Evolutionary conservation across 768 basidiomycete species (phyloP).

Genomic region (Coprinopsis sp.): DNA sequence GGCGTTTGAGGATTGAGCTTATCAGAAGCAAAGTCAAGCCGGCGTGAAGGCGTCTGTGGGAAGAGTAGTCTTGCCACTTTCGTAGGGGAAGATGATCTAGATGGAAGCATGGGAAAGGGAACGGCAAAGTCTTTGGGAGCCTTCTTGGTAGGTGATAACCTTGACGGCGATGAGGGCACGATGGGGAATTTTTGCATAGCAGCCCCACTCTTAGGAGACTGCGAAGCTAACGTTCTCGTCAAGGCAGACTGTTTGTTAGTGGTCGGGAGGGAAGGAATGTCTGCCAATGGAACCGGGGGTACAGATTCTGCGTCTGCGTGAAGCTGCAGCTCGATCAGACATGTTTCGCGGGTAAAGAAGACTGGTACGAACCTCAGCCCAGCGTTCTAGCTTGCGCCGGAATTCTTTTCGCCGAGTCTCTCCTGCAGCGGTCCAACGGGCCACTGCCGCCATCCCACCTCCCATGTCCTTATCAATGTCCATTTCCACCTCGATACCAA

Average conservation of each 20-base stretch:
- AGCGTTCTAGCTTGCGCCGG: conserved; percentile 53
- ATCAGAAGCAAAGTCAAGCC: conserved; percentile 25
- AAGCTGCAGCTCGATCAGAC: conserved; percentile 36
- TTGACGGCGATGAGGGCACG: conserved; percentile 39
- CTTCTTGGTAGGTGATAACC: conserved; percentile 38
- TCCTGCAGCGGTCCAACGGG: conserved; percentile 74
- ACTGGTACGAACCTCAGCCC: conserved; percentile 50
- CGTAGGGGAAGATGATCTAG: conserved; percentile 35
- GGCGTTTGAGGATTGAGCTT: conserved; percentile 39
- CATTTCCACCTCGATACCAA: conserved; percentile 85
- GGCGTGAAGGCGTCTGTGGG: conserved; percentile 58
- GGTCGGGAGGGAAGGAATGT: conserved; percentile 55
- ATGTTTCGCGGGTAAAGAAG: background rate
- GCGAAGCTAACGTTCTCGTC: conserved; percentile 66
- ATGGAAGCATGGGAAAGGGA: conserved; percentile 46
- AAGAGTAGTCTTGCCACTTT: conserved; percentile 50
- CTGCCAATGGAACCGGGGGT: conserved; percentile 60
- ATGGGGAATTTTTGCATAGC: conserved; percentile 39
- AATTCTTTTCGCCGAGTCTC: conserved; percentile 60
- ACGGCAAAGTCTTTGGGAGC: conserved; percentile 34
- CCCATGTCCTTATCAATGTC: conserved; percentile 77
- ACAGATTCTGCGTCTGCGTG: conserved; percentile 38
- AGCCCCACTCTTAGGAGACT: conserved; percentile 59
- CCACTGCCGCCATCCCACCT: conserved; percentile 85
- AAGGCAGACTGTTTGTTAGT: conserved; percentile 58